Evolutionary conservation across 2,329 filamentous ascomycete species (phyloP), one percentile per base, ranked within the genome.

Genomic region (Lanzia echinophila): DNA sequence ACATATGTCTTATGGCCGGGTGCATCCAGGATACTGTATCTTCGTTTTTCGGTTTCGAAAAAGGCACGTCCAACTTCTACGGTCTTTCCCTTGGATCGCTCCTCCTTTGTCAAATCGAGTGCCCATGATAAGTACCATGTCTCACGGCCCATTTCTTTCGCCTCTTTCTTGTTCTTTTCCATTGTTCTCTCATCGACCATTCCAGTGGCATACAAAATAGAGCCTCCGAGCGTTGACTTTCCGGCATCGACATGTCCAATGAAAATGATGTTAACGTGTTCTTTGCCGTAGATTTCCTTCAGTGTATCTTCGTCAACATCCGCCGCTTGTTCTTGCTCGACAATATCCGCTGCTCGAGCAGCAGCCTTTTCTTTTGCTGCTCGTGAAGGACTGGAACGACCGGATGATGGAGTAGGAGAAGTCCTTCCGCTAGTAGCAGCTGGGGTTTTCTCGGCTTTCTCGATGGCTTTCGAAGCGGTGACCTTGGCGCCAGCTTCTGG

Each of bases 71-170:
- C 94, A 61, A 97, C 92, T 72, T 99, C 94, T 60, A 99, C 91
- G 6, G 94, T 99, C 78, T 97, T 99, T 62, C 94, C 94, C 79
- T 97, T 95, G 50, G 88, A 78, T 67, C 95, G 83, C 71, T 99
- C 94, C 72, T 99, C 95, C 72, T 92, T 96, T 63, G 90, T 99
- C 71, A 97, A 72, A 79, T 99, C 94, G 65, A 99, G 81, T 58
- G 91, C 95, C 94, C 95, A 99, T 42, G 94, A 99, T 20, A 99
- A 80, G 71, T 97, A 99, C 94, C 94, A 99, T 3, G 92, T 95
- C 75, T 97, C 94, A 75, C 91, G 88, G 50, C 94, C 94, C 60
- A 94, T 80, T 11, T 97, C 94, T 77, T 96, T 97, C 48, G 94
- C 92, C 67, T 99, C 95, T 64, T 83, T 84, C 81, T 92, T 96